Evolutionary conservation across 2,329 filamentous ascomycete genomes (phyloP).

Genomic region (Plenodomus lindquistii): DNA sequence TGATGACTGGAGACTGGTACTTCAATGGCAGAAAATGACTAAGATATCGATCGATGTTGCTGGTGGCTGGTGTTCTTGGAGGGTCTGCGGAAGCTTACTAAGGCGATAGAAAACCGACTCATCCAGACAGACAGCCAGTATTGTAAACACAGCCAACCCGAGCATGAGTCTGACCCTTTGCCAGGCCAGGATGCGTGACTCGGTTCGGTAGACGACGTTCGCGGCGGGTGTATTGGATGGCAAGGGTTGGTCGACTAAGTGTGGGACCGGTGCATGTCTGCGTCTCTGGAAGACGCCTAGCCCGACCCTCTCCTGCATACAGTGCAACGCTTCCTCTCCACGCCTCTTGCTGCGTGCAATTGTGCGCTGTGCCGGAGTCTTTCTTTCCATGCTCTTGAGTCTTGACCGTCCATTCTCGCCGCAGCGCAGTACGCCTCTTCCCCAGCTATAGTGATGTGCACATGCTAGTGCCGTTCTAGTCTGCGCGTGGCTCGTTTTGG

Average conservation of each 20-base stretch:
- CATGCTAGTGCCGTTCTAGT: slow-evolving; percentile 4
- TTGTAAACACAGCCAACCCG: neutral
- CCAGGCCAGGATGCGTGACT: slow-evolving; percentile 5
- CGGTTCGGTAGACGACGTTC: slow-evolving; percentile 3
- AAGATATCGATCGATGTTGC: too few relatives aligned
- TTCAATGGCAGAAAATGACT: too few relatives aligned
- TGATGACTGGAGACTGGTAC: too few relatives aligned
- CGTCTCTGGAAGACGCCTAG: slow-evolving; percentile 14
- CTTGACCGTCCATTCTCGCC: neutral
- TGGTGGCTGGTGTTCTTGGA: too few relatives aligned
- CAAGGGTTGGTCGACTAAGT: slow-evolving; percentile 13
- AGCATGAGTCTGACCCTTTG: neutral
- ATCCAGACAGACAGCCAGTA: too few relatives aligned
- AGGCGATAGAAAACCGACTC: too few relatives aligned
- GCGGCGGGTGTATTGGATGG: slow-evolving; percentile 2
- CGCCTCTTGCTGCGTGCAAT: slow-evolving; percentile 1
- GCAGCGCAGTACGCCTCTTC: slow-evolving; percentile 2
- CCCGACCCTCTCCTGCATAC: slow-evolving; percentile 11
- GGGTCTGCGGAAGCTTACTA: too few relatives aligned
- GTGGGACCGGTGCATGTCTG: slow-evolving; percentile 12
- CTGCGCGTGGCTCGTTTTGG: slow-evolving; percentile 20
- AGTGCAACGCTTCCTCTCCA: neutral
- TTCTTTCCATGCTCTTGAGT: too few relatives aligned
- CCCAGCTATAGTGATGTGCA: slow-evolving; percentile 8
- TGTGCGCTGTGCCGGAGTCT: slow-evolving; percentile 1